Evolutionary conservation across 106 monocot species (phyloP).

Genomic region (Agapanthus africanus): DNA sequence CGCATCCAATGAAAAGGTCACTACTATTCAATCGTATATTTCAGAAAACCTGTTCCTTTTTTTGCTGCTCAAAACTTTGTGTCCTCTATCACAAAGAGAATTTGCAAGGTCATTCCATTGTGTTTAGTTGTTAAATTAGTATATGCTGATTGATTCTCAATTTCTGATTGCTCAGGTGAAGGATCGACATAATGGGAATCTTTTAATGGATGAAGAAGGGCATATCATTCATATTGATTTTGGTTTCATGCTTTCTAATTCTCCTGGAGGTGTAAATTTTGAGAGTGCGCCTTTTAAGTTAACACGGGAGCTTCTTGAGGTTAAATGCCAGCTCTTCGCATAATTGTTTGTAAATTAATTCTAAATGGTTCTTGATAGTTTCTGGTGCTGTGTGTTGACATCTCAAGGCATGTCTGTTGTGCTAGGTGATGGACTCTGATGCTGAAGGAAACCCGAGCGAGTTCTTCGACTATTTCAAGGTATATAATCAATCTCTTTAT

Average conservation of each 20-base stretch:
- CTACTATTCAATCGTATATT: background rate
- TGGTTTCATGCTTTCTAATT: slow-evolving; percentile 99
- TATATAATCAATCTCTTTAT: slow-evolving; percentile 12
- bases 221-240: slow-evolving; percentile 99
- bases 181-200: slow-evolving; percentile 98
- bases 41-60: background rate
- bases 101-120: background rate
- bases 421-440: slow-evolving; percentile 98
- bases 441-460: slow-evolving; percentile 99
- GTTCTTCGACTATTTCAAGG: slow-evolving; percentile 99
- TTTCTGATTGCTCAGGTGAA: slow-evolving; percentile 57
- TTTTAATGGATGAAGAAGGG: slow-evolving; percentile 93
- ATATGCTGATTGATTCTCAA: background rate
- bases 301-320: slow-evolving; percentile 96
- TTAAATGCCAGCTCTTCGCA: slow-evolving; percentile 14
- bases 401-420: background rate
- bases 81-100: background rate
- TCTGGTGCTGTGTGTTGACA: background rate
- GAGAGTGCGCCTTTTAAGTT: slow-evolving; percentile 98
- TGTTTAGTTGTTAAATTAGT: background rate
- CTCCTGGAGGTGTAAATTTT: slow-evolving; percentile 98
- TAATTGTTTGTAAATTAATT: background rate
- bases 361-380: background rate
- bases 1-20: background rate
- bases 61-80: background rate